Base-by-base conservation (phyloP, 208 protist genomes). In the Wallacemonas sp. region DNA sequence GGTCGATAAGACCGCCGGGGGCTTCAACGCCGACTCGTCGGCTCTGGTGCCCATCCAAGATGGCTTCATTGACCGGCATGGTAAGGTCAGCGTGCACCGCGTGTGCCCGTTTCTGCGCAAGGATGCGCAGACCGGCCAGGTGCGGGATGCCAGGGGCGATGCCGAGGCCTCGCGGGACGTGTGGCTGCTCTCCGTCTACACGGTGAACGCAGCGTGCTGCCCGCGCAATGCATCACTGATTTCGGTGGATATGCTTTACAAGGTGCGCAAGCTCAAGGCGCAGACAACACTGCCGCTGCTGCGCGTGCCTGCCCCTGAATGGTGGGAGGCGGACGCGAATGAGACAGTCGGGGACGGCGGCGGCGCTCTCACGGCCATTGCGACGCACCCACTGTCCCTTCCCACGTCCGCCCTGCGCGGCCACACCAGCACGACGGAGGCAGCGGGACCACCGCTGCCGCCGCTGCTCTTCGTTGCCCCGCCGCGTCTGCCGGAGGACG, bases 121-220 rank as follows among this genome's bases (percentile, higher is more conserved):
- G 44, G 44, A 23, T 16, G 20, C 11, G 5, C 16, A 5, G 5
- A 18, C 7, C n/a, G 20, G 18, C 16, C 10, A 49, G 44, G 12
- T 10, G 20, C 11, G 11, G 18, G 44, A 7, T 7, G 18, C 44
- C 44, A 23, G 18, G 11, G 20, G 18, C 16, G n/a, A n/a, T n/a
- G 44, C 44, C 44, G 20, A 18, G 12, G 44, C 18, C 5, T 25
- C 26, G 26, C 26, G 7, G n/a, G 48, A 26, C 8, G 20, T 55
- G 20, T 55, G 20, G 20, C 48, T 55, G 48, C 26, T 55, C 7
- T 55, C 48, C 25, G 48, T 55, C 20, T 55, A 33, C 26, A 5
- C 20, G 3, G 23, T 55, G 20, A 11, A 55, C 11, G 25, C 23
- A 18, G 48, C 18, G 23, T 55, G n/a, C 48, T 55, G 48, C 48